Evolutionary conservation across 2,329 filamentous ascomycete genomes (phyloP), one percentile per base, ranked within the genome.

Genomic region (Pseudocercospora crystallina): DNA sequence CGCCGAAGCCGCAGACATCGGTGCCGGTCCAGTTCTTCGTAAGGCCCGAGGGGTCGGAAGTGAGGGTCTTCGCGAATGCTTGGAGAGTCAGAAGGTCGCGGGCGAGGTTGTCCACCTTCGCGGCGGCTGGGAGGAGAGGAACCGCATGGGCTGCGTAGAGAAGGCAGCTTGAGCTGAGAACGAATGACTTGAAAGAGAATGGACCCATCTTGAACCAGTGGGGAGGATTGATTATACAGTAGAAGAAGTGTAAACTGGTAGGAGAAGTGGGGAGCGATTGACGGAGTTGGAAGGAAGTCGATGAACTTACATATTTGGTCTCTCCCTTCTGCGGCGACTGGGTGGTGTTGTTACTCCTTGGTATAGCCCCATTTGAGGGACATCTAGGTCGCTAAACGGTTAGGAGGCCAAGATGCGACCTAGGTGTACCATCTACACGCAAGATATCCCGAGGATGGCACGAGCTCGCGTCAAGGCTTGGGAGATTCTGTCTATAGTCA

Each of bases 21-120:
- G 33, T 14, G 17, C 54, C 54, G 9, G 39, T 43, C 51, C 49
- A 57, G 31, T 37, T 36, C 13, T 34, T 26, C 13, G n/a, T 32
- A 32, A 49, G 40, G 39, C 43, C 42, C 3, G 41, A 17, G 5
- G 44, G 44, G 35, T 57, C 54, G n/a, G 37, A 32, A 11, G 48
- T 52, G 38, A 52, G 33, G 8, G 40, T 57, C 30, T 49, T 11
- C n/a, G 40, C 54, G 37, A 54, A 57, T 12, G 43, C 39, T 13
- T n/a, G 31, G 8, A 57, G 42, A 8, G 48, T 53, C 8, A 31
- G 35, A 1, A 20, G 38, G 45, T 57, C 51, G 15, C 54, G 37
- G 14, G 36, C 36, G 29, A 54, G 42, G 34, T 53, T 43, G 39
- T 29, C 35, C n/a, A 12, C 29, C 31, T 34, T 38, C 13, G 38